Evolutionary conservation across 2,329 filamentous ascomycete genomes (phyloP).

Genomic region (Claviceps pazoutovae): DNA sequence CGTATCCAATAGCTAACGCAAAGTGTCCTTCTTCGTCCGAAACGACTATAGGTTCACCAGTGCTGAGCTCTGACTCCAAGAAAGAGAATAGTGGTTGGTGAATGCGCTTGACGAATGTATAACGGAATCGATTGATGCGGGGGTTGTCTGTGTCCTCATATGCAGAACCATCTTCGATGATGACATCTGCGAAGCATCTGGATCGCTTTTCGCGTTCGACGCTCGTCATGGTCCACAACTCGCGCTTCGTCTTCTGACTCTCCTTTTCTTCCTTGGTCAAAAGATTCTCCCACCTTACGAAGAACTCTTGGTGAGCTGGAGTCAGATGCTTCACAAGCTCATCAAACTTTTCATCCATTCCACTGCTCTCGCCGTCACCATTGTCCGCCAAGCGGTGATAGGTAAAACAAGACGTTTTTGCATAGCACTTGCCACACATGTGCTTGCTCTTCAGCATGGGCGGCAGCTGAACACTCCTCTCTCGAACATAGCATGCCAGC

Average conservation of each 20-base stretch:
- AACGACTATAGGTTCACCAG: slow-evolving; percentile 88
- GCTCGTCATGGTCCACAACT: slow-evolving; percentile 94
- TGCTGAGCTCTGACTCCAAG: slow-evolving; percentile 71
- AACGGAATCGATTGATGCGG: slow-evolving; percentile 85
- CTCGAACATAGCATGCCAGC: slow-evolving; percentile 70
- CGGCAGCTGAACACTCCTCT: slow-evolving; percentile 66
- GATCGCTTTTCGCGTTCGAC: slow-evolving; percentile 75
- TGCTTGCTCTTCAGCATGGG: slow-evolving; percentile 73
- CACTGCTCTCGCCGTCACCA: slow-evolving; percentile 68
- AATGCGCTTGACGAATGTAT: slow-evolving; percentile 66
- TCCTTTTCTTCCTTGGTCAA: slow-evolving; percentile 92
- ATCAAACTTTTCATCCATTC: slow-evolving; percentile 68
- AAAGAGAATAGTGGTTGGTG: slow-evolving; percentile 59
- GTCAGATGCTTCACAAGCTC: slow-evolving; percentile 69
- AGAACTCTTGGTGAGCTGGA: slow-evolving; percentile 63
- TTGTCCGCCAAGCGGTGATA: slow-evolving; percentile 86
- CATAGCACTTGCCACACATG: slow-evolving; percentile 78
- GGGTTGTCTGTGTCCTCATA: slow-evolving; percentile 53
- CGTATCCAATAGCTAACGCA: slow-evolving; percentile 83
- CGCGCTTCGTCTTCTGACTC: slow-evolving; percentile 70
- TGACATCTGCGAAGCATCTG: slow-evolving; percentile 76
- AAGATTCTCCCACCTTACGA: slow-evolving; percentile 86
- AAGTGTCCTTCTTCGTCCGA: slow-evolving; percentile 94
- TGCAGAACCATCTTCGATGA: slow-evolving; percentile 66
- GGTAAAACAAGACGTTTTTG: slow-evolving; percentile 78